Conservation (phyloP, 495 filamentous ascomycete species). For the Friedmanniomyces simplex region DNA sequence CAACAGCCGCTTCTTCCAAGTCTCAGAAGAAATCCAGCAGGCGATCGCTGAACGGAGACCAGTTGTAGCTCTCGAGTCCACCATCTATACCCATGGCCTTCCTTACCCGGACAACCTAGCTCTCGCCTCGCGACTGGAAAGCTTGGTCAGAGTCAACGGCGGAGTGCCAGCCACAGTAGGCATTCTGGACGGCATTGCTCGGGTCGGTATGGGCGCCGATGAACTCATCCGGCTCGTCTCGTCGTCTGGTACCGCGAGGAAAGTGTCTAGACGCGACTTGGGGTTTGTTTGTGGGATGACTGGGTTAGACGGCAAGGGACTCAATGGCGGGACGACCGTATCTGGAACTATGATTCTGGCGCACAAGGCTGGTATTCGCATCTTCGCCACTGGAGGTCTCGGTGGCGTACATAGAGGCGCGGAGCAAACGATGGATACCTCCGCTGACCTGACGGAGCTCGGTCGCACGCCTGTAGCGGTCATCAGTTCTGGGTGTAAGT, state of each 20-base stretch:
- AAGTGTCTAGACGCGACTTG: constrained; percentile 79
- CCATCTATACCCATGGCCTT: constrained; percentile 82
- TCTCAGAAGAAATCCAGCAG: constrained; percentile 74
- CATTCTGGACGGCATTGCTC: constrained; percentile 67
- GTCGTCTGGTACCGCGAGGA: constrained; percentile 57
- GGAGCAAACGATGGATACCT: constrained; percentile 80
- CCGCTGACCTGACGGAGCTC: constrained; percentile 88
- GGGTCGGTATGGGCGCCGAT: constrained; percentile 59
- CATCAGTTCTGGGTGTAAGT: constrained; percentile 83
- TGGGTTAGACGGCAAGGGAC: constrained; percentile 48
- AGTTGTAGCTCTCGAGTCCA: constrained; percentile 85
- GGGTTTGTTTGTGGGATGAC: constrained; percentile 65
- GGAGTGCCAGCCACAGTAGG: constrained; percentile 90
- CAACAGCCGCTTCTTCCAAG: constrained; percentile 44
- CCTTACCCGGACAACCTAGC: constrained; percentile 70
- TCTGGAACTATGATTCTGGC: constrained; percentile 88
- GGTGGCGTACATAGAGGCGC: constrained; percentile 91
- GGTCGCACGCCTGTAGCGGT: constrained; percentile 86
- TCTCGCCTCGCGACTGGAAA: constrained; percentile 61
- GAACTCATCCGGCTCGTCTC: constrained; percentile 62
- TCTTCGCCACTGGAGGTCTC: constrained; percentile 80
- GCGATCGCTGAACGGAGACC: constrained; percentile 60
- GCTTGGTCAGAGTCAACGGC: constrained; percentile 64
- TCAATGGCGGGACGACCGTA: constrained; percentile 87
- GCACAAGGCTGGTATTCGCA: constrained; percentile 73